Evolutionary conservation across 345 rosid genomes (phyloP), one percentile per base, ranked within the genome.

Genomic region (Eucalyptus rudis): DNA sequence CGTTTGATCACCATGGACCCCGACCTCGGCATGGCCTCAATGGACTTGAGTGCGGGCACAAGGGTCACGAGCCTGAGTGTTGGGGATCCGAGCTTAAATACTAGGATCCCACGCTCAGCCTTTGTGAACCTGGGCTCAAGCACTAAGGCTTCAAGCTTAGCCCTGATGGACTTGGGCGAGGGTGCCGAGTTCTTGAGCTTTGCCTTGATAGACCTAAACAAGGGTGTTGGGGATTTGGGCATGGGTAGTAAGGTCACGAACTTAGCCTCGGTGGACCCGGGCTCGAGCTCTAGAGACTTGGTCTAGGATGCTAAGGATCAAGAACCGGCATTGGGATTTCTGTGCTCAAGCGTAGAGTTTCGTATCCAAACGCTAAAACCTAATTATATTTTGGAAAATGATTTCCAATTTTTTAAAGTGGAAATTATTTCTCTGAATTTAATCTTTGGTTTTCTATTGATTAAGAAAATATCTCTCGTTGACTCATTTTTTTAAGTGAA

Each of bases 11-110:
- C 13, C 3, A 24, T 24, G 62, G 62, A 56, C 20, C 29, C 13
- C 1, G 2, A 56, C 62, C 13, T 1, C 1, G 0, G 1, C 3
- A 1, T 10, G 12, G 13, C 13, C 62, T 56, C 2, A 10, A 56
- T 22, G 62, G 13, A 56, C 62, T 9, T 56, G 62, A 56, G 62
- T 25, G 29, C 29, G 1, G 6, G 29, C 62, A 56, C 6, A 4
- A 0, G 29, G 29, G 62, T 56, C 29, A 4, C 0, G 1, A 3
- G 29, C 62, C 62, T 1, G 1, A 25, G 29, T 56, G 62, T 10
- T 56, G 13, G 62, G 62, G 29, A 56, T 56, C 13, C 6, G 1
- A 56, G 62, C 62, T 56, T 10, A 56, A 56, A 11, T 1, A 24
- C 6, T 10, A 3, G 62, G 29, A 56, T 56, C 62, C 29, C 62